Evolutionary conservation across 108 stramenopile genomes (phyloP), one percentile per base, ranked within the genome.

Genomic region (Chaetoceros muelleri): DNA sequence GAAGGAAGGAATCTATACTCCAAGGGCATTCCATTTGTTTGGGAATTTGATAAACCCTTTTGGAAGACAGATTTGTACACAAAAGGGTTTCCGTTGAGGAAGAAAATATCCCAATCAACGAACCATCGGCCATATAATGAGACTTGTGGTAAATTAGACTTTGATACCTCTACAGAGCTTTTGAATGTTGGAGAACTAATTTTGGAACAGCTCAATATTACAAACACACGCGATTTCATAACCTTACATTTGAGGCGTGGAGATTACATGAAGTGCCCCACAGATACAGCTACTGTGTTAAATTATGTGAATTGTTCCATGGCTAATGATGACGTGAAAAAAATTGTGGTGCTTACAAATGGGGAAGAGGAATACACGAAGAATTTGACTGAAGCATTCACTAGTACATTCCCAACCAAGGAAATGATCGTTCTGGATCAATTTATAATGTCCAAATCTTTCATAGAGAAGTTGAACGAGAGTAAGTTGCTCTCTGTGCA

Each of bases 321-420:
- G 18, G 22, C 18, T 18, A 24, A 3, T 3, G 22, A 52, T 3
- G 3, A 52, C 23, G 23, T 52, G 3, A 26, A 52, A 28, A 52
- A 52, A 20, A 18, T 52, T 20, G 3, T 52, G 18, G 51, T 52
- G n/a, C 20, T 52, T 20, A 52, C 51, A 23, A 52, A 52, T 24
- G 51, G 51, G 28, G 21, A 24, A 18, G 19, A 52, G 18, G 51
- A 24, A 28, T 52, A 52, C 28, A 23, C 23, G 20, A 52, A 28
- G 18, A 19, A 23, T 28, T 52, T 52, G 51, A n/a, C 18, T 23
- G 23, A 52, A 52, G 21, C 18, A 24, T 52, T 52, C 23, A 18
- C 3, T 3, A 20, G 18, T 23, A 23, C 51, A 40, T 40, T 40
- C 13, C 34, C 34, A 40, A 40, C 5, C 5, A 5, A 10, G 5